Evolutionary conservation across 2,329 filamentous ascomycete genomes (phyloP).

Genomic region (Exophiala mesophila): DNA sequence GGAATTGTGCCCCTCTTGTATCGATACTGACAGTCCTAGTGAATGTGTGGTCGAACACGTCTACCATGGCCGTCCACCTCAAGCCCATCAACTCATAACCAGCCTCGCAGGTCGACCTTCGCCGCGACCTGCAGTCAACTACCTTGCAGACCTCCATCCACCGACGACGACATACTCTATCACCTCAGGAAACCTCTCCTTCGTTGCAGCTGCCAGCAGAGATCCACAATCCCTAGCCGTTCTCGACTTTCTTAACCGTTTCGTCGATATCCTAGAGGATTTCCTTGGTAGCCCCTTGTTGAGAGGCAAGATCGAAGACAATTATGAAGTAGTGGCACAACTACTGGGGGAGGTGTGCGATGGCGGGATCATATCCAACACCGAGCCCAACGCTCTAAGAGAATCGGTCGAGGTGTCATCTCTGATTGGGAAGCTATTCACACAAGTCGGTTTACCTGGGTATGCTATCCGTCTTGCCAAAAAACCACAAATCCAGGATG

Average conservation of each 20-base stretch:
- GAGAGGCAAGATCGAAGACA: constrained; percentile 77
- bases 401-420: constrained; percentile 90
- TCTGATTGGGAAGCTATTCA: constrained; percentile 81
- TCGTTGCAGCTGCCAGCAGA: constrained; percentile 75
- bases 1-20: not conserved
- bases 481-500: too few species aligned
- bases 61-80: constrained; percentile 76
- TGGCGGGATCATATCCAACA: constrained; percentile 80
- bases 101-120: constrained; percentile 78
- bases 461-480: too few species aligned
- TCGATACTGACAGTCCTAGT: constrained; percentile 44
- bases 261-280: constrained; percentile 89
- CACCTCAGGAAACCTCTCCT: constrained; percentile 78
- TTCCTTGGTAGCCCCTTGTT: constrained; percentile 85
- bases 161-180: constrained; percentile 86
- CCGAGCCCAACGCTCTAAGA: constrained; percentile 85
- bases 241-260: constrained; percentile 89
- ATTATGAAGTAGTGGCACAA: constrained; percentile 91
- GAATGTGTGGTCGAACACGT: constrained; percentile 80
- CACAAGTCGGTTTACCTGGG: constrained; percentile 79
- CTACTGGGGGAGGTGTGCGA: constrained; percentile 95
- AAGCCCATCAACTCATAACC: constrained; percentile 70
- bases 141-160: constrained; percentile 74
- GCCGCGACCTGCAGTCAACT: constrained; percentile 80
- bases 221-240: constrained; percentile 86